phyloP scores from a whole-genome alignment of 2,329 filamentous ascomycete species.

The Nemania serpens region DNA sequence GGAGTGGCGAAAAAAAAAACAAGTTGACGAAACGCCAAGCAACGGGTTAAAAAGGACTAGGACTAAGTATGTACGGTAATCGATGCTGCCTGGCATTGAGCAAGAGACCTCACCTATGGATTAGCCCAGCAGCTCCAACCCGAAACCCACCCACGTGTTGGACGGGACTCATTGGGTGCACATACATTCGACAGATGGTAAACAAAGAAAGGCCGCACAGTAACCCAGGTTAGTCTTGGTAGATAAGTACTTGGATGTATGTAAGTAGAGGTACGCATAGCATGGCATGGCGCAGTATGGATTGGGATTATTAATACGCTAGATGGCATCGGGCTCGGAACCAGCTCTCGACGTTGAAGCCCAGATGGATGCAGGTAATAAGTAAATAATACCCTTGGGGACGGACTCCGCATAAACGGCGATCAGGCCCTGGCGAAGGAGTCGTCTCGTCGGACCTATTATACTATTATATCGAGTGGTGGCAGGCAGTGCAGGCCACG shows the following conservation, averaged over 20 bases:
- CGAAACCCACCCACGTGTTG: slow-evolving; percentile 12
- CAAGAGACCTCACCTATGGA: not conserved
- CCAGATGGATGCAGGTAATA: not conserved
- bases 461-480: not conserved
- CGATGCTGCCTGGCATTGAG: not conserved
- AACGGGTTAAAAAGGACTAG: too few relatives aligned
- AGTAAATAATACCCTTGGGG: not conserved
- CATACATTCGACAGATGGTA: not conserved
- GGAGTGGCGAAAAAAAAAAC: not conserved
- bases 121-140: not conserved
- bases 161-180: not conserved
- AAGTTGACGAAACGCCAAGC: not conserved
- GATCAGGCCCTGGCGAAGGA: not conserved
- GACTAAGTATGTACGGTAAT: not conserved
- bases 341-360: slow-evolving; percentile 6
- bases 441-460: not conserved
- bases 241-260: not conserved
- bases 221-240: not conserved
- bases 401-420: not conserved
- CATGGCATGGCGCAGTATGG: not conserved
- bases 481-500: not conserved
- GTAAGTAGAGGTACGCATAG: not conserved
- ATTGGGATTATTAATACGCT: too few relatives aligned
- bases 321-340: slow-evolving; percentile 5
- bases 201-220: too few relatives aligned